Percentiles rank a stretch among this genome's conserved stretches.
phyloP scores from a whole-genome alignment of 2,329 filamentous ascomycete species.

The Fusarium torulosum region DNA sequence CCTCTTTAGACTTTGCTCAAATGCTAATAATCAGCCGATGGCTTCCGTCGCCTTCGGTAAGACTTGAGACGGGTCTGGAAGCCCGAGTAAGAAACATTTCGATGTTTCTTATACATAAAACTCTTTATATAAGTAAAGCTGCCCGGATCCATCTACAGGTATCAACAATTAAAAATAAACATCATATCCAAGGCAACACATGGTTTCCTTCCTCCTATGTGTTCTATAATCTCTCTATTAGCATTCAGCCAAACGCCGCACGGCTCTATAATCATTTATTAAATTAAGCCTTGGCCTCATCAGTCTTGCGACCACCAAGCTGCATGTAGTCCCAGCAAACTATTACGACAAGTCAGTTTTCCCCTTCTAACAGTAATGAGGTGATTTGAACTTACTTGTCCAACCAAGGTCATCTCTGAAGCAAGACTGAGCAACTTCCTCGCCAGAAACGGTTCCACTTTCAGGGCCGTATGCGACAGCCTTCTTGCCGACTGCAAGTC shows the following conservation, averaged over 20 bases:
- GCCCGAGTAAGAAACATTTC: too few species aligned
- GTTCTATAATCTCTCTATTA: neutral
- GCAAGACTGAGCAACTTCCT: slow-evolving; percentile 71
- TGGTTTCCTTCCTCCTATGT: neutral
- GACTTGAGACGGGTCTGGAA: too few species aligned
- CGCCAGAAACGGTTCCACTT: slow-evolving; percentile 69
- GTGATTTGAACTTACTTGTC: slow-evolving; percentile 62
- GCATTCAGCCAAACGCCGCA: slow-evolving; percentile 41
- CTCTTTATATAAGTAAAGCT: too few species aligned
- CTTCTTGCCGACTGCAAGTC: slow-evolving; percentile 76
- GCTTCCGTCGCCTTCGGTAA: neutral
- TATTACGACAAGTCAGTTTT: slow-evolving; percentile 49
- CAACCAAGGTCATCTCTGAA: slow-evolving; percentile 78
- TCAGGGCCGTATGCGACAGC: slow-evolving; percentile 73
- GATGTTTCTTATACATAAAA: too few species aligned
- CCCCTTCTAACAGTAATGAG: too few species aligned
- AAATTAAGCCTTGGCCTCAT: slow-evolving; percentile 43
- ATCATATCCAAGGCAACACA: neutral
- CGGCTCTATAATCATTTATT: slow-evolving; percentile 8
- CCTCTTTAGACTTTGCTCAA: neutral
- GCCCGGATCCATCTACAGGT: neutral
- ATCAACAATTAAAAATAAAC: slow-evolving; percentile 2
- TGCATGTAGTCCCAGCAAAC: slow-evolving; percentile 69
- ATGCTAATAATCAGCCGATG: neutral
- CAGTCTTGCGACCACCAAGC: slow-evolving; percentile 55